These are phyloP conservation scores for Pseudocercospora fuligena DNA, from an alignment of 2,329 filamentous ascomycete species.

Conservation along the genomic window DNA sequence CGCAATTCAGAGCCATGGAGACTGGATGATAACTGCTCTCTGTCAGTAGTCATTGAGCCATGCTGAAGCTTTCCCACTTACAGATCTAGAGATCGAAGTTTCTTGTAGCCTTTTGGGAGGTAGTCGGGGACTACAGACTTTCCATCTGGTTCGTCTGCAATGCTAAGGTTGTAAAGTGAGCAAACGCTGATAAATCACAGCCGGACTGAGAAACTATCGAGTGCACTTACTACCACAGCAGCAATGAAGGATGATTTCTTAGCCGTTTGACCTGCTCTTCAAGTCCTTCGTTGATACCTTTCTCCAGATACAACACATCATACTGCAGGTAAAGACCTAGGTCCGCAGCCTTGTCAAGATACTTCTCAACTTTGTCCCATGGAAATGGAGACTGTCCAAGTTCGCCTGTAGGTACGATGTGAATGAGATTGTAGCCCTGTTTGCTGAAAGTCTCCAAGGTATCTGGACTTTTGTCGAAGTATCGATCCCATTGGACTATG, in stretches of 20 bases:
- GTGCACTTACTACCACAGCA: slow-evolving; percentile 48
- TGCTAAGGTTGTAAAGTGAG: slow-evolving; percentile 25
- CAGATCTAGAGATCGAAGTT: slow-evolving; percentile 57
- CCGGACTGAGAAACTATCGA: not conserved
- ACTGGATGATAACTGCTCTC: slow-evolving; percentile 53
- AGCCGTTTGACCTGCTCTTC: slow-evolving; percentile 42
- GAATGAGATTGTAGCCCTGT: slow-evolving; percentile 54
- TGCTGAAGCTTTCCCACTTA: slow-evolving; percentile 43
- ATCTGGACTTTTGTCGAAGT: slow-evolving; percentile 37
- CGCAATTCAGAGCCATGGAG: slow-evolving; percentile 64
- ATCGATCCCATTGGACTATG: slow-evolving; percentile 42
- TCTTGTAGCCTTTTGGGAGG: slow-evolving; percentile 47
- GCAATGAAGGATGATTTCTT: slow-evolving; percentile 41
- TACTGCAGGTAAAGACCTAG: slow-evolving; percentile 54
- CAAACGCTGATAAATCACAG: not conserved
- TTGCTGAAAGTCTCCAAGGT: slow-evolving; percentile 45
- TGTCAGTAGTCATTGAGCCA: not conserved
- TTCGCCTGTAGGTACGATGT: slow-evolving; percentile 40
- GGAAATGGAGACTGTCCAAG: slow-evolving; percentile 44
- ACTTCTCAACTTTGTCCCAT: slow-evolving; percentile 45
- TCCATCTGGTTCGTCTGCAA: slow-evolving; percentile 62
- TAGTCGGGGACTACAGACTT: slow-evolving; percentile 58
- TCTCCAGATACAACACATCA: slow-evolving; percentile 47
- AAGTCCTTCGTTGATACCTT: slow-evolving; percentile 32
- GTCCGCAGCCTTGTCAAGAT: slow-evolving; percentile 49